phyloP scores from a whole-genome alignment of 2,329 filamentous ascomycete genomes.

The Decorospora gaudefroyi region DNA sequence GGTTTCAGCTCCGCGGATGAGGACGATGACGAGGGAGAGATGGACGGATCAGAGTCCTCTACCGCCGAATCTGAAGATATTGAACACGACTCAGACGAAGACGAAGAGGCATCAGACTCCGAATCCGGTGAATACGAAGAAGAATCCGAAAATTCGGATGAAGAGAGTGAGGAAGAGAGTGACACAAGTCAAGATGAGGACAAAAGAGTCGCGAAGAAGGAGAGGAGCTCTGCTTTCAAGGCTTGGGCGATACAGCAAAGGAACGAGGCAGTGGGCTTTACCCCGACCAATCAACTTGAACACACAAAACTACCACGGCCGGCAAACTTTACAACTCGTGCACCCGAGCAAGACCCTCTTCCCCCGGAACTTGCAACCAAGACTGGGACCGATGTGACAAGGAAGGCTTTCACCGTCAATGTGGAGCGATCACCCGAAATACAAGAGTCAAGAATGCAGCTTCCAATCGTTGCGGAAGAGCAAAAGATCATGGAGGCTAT shows the following conservation, averaged over 20 bases:
- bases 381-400: constrained; percentile 59
- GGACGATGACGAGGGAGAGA: constrained; percentile 29
- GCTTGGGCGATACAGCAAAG: constrained; percentile 86
- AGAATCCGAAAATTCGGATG: constrained; percentile 43
- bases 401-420: constrained; percentile 76
- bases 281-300: constrained; percentile 52
- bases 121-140: constrained; percentile 44
- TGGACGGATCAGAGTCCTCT: constrained; percentile 17
- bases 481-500: constrained; percentile 98
- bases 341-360: constrained; percentile 70
- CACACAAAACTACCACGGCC: constrained; percentile 53
- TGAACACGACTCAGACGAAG: constrained; percentile 7
- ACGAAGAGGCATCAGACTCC: constrained; percentile 24
- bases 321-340: constrained; percentile 68
- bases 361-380: constrained; percentile 66
- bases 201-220: constrained; percentile 48
- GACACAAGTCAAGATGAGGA: constrained; percentile 44
- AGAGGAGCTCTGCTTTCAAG: constrained; percentile 76
- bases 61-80: constrained; percentile 17
- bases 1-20: constrained; percentile 62
- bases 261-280: constrained; percentile 78
- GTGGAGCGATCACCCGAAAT: constrained; percentile 73
- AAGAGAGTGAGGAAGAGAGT: constrained; percentile 41
- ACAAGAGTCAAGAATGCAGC: constrained; percentile 73
- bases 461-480: constrained; percentile 93